phyloP scores from a whole-genome alignment of 495 filamentous ascomycete genomes.

The Aspergillus kassunensis region DNA sequence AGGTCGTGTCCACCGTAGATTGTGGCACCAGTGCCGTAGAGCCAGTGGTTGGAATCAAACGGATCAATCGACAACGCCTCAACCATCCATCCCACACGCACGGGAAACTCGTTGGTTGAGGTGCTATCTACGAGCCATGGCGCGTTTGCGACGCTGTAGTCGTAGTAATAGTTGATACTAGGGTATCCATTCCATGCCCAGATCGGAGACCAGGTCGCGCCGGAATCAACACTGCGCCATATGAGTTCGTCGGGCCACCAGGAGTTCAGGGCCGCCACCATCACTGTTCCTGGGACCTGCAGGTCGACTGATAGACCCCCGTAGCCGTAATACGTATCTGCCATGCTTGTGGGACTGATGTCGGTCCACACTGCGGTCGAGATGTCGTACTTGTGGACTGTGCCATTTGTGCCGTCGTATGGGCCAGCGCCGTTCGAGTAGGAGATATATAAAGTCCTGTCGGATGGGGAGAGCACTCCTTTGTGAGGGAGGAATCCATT shows the following conservation, averaged over 20 bases:
- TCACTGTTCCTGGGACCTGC: constrained; percentile 10
- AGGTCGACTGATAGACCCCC: constrained; percentile 14
- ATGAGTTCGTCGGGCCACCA: constrained; percentile 18
- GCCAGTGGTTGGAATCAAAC: constrained; percentile 18
- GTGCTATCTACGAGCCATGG: constrained; percentile 13
- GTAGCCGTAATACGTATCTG: constrained; percentile 17
- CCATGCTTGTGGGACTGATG: constrained; percentile 14
- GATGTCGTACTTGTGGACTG: constrained; percentile 18
- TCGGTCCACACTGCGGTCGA: constrained; percentile 11
- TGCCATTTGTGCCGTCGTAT: constrained; percentile 16
- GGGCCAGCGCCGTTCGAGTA: constrained; percentile 13
- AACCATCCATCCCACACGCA: constrained; percentile 16
- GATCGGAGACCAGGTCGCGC: constrained; percentile 12
- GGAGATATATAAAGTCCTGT: constrained; percentile 11
- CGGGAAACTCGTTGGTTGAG: constrained; percentile 6
- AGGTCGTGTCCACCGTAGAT: constrained; percentile 16
- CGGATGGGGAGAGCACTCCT: constrained; percentile 11
- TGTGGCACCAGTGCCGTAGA: constrained; percentile 15
- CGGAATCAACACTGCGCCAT: constrained; percentile 11
- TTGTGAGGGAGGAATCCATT: constrained; percentile 18
- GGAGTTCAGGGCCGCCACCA: constrained; percentile 15
- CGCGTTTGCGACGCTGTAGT: constrained; percentile 12
- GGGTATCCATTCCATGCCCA: constrained; percentile 19
- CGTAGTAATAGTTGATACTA: constrained; percentile 14
- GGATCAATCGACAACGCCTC: constrained; percentile 14